A percentile compares a stretch with the other conserved stretches of the same genome.
phyloP scores from a whole-genome alignment of 257 asterid species.

The Parsonsia alboflavescens region DNA sequence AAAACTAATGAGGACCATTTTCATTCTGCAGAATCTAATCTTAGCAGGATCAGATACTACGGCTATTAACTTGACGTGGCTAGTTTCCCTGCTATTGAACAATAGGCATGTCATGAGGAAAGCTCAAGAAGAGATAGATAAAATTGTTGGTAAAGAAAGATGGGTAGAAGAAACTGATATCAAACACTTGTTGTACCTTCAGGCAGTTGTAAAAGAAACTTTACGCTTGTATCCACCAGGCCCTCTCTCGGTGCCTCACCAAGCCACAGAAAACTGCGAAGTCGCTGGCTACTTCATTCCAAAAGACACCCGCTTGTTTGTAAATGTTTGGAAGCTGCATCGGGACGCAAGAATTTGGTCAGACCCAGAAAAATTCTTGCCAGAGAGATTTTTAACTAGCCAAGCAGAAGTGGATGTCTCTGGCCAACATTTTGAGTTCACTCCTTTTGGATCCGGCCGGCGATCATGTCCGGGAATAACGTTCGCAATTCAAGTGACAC shows the following conservation, averaged over 20 bases:
- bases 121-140: conserved; percentile 44
- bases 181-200: conserved; percentile 37
- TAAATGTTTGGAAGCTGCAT: conserved; percentile 49
- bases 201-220: conserved; percentile 50
- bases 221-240: conserved; percentile 45
- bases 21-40: conserved; percentile 37
- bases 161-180: conserved; percentile 52
- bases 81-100: conserved; percentile 37
- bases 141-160: conserved; percentile 36
- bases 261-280: conserved; percentile 34
- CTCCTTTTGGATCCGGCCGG: conserved; percentile 57
- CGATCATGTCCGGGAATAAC: conserved; percentile 46
- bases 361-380: conserved; percentile 40
- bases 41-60: conserved; percentile 58
- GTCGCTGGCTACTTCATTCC: conserved; percentile 33
- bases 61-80: conserved; percentile 42
- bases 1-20: not conserved
- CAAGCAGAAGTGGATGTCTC: conserved; percentile 31
- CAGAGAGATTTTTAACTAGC: conserved; percentile 39
- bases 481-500: conserved; percentile 38
- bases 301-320: conserved; percentile 35
- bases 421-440: conserved; percentile 43
- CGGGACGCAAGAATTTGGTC: conserved; percentile 44
- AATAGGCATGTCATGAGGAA: conserved; percentile 24
- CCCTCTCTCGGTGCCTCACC: conserved; percentile 39